A percentile compares a stretch with the other conserved stretches of the same genome.
Evolutionary conservation across 208 protist genomes (phyloP).

Genomic region (Blechomonas ayalai): DNA sequence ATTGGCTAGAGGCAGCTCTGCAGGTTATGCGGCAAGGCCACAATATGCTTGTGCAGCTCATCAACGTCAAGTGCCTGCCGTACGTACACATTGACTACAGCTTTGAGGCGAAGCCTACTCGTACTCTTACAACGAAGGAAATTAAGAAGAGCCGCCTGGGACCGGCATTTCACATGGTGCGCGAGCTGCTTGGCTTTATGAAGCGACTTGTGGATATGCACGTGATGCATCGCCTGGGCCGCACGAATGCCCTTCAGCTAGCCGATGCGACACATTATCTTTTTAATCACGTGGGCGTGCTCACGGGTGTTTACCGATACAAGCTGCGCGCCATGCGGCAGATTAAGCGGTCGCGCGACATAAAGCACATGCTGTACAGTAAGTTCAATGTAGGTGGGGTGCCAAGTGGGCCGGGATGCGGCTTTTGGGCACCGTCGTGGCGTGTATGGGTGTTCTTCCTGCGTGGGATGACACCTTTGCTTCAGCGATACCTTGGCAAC

Average conservation of each 20-base stretch:
- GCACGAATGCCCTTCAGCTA: slow-evolving; percentile 98
- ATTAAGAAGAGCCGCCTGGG: slow-evolving; percentile 99
- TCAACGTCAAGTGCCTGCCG: slow-evolving; percentile 99
- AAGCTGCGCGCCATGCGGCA: slow-evolving; percentile 99
- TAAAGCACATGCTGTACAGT: slow-evolving; percentile 99
- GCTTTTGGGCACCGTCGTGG: slow-evolving; percentile 99
- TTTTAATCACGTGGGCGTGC: slow-evolving; percentile 98
- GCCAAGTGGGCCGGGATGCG: slow-evolving; percentile 97
- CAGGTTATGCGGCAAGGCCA: slow-evolving; percentile 99
- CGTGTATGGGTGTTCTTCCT: slow-evolving; percentile 99
- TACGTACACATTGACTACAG: slow-evolving; percentile 99
- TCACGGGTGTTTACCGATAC: slow-evolving; percentile 99
- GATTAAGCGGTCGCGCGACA: slow-evolving; percentile 98
- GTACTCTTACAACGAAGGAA: slow-evolving; percentile 99
- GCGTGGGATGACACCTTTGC: slow-evolving; percentile 98
- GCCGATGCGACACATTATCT: slow-evolving; percentile 99
- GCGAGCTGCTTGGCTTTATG: slow-evolving; percentile 99
- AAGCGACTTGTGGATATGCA: slow-evolving; percentile 99
- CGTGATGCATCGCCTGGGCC: slow-evolving; percentile 99
- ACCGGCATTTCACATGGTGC: slow-evolving; percentile 99
- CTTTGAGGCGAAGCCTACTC: slow-evolving; percentile 99
- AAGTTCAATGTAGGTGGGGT: slow-evolving; percentile 99
- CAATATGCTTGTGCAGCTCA: slow-evolving; percentile 99
- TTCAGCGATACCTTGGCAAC: slow-evolving; percentile 99
- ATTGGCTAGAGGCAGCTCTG: slow-evolving; percentile 99